phyloP scores from a whole-genome alignment of 1,139 yeast species.

The Sugiyamaella novakii region DNA sequence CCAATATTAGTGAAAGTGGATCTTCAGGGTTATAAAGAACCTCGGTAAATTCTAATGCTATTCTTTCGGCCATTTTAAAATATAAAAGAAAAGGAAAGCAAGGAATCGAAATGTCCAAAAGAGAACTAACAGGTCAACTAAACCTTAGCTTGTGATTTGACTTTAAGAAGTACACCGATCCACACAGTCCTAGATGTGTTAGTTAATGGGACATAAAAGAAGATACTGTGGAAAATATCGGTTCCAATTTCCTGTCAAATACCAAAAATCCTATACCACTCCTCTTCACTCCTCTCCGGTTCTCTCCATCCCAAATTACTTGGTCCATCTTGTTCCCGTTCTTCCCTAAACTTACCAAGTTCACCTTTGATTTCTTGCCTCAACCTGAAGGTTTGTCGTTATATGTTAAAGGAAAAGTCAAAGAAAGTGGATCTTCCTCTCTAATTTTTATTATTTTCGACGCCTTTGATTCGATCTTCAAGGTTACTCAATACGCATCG shows the following conservation, averaged over 20 bases:
- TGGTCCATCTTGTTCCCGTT: too few relatives aligned
- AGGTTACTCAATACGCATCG: neutral
- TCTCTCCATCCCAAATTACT: too few relatives aligned
- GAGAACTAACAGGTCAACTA: too few relatives aligned
- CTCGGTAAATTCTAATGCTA: slow-evolving; percentile 53
- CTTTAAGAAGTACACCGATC: too few relatives aligned
- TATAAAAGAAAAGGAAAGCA: neutral
- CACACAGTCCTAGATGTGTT: too few relatives aligned
- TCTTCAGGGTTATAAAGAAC: slow-evolving; percentile 76
- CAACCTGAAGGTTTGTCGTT: neutral
- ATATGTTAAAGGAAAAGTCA: neutral
- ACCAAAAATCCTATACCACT: too few relatives aligned
- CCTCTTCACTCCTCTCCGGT: too few relatives aligned
- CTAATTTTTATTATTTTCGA: neutral
- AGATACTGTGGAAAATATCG: too few relatives aligned
- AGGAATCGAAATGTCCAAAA: too few relatives aligned
- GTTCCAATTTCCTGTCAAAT: too few relatives aligned
- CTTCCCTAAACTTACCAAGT: neutral
- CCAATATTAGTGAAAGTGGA: slow-evolving; percentile 59
- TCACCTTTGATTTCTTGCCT: neutral
- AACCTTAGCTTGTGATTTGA: too few relatives aligned
- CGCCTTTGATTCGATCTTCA: slow-evolving; percentile 12
- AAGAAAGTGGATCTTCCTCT: neutral
- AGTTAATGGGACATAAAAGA: too few relatives aligned
- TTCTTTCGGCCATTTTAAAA: slow-evolving; percentile 9